Base-by-base conservation (phyloP, 2,329 filamentous ascomycete species). In the Fusarium sp. region DNA sequence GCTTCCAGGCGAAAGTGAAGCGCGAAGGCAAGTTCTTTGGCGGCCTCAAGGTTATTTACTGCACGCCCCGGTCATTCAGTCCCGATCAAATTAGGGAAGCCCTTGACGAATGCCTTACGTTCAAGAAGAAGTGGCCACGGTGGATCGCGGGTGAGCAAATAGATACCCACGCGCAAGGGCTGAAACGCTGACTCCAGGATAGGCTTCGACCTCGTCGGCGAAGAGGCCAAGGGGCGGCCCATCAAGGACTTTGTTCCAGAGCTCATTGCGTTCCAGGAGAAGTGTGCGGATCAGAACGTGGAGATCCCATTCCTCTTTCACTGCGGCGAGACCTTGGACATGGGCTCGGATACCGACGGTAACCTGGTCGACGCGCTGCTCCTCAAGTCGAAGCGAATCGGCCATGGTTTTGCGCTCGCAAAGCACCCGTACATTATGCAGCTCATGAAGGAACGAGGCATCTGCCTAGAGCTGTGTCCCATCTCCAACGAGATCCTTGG, bases 401-500 rank as follows among this genome's bases (percentile, higher is more conserved):
- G 93, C 0, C 93, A 95, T 77, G 93, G 93, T 1, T 94, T 92
- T 75, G 90, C 93, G 0, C 83, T 95, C 5, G 85, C 92, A 14
- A 88, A 90, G 65, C 93, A 94, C 78, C 91, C 91, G 0, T 83
- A 89, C 41, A 83, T 94, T n/a, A 89, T 94, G 82, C 84, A 91
- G 72, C 83, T 88, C 59, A 93, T 94, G 87, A 91, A 89, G 81
- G 82, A 86, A 67, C 84, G 85, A n/a, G 85, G 86, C 13, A 88
- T 95, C 39, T 94, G 92, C 75, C 85, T 95, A n/a, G 93, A 95
- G 83, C 84, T 93, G 2, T 95, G 93, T 74, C 93, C 93, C 0
- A 94, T 94, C 59, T 94, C 92, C 1, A 95, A 95, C 78, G 93
- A 95, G 84, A 85, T 95, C 0, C 83, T 95, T 20, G 92, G 93